Conservation (phyloP, 495 filamentous ascomycete species). For the Penicillium riverlandense region DNA sequence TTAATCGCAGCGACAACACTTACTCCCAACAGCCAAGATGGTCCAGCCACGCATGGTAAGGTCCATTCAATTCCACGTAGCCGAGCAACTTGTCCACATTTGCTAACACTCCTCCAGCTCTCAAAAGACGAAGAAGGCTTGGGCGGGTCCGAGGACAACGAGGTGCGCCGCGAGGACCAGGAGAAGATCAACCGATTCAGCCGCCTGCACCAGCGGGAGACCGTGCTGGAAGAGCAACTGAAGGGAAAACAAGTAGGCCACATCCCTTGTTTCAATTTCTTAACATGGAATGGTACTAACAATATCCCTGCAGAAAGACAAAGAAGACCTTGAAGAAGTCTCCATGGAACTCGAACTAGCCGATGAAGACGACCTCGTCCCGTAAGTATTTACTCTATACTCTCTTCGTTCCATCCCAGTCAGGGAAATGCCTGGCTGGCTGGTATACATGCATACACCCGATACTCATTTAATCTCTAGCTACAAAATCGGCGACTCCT, state of each 20-base stretch:
- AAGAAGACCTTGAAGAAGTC: slow-evolving; percentile 93
- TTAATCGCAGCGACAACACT: slow-evolving; percentile 4
- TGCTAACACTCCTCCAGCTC: slow-evolving; percentile 48
- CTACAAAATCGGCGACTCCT: slow-evolving; percentile 94
- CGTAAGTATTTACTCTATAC: slow-evolving; percentile 45
- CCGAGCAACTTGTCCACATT: no score
- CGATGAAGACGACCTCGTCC: slow-evolving; percentile 89
- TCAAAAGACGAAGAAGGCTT: slow-evolving; percentile 79
- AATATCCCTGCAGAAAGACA: slow-evolving; percentile 68
- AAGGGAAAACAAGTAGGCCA: slow-evolving; percentile 68
- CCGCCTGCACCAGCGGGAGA: slow-evolving; percentile 81
- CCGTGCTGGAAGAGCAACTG: slow-evolving; percentile 70
- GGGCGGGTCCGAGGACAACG: slow-evolving; percentile 66
- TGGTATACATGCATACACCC: no score
- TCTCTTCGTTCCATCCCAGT: neutral
- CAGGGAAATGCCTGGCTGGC: no score
- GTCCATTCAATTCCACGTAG: neutral
- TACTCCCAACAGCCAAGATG: slow-evolving; percentile 22
- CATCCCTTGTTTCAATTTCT: neutral
- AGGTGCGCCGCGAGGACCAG: slow-evolving; percentile 93
- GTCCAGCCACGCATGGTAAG: slow-evolving; percentile 38
- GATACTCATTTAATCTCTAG: slow-evolving; percentile 33
- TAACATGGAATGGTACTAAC: neutral
- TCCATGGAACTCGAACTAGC: slow-evolving; percentile 86
- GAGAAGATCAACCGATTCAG: slow-evolving; percentile 99